Evolutionary conservation across 257 asterid genomes (phyloP), one percentile per base, ranked within the genome.

Genomic region (Fraxinus pennsylvanica): DNA sequence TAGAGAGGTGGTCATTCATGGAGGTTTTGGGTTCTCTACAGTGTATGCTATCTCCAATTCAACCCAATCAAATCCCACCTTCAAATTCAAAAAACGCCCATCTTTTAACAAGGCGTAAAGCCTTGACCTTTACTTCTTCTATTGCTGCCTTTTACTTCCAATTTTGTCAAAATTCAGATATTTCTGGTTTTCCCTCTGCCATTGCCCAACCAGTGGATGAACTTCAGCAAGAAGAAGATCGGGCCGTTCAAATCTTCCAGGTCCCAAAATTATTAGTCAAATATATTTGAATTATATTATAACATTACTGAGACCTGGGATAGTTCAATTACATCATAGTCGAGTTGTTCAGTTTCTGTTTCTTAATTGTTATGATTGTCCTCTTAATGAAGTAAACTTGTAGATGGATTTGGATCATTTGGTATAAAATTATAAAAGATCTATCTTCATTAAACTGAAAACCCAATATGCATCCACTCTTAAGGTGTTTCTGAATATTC

Each of bases 171-270:
- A 80, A 69, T 71, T 81, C 82, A 63, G 39, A 19, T 73, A 32
- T 78, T 29, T 72, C 86, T 84, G 68, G 83, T 30, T 73, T 47
- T 47, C 80, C 84, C 70, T 52, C 87, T 25, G 94, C 93, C 76
- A 61, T 84, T 68, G 94, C 91, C 69, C 85, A 83, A 72, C 83
- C 78, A 81, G 29, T 73, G 47, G 96, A 91, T 30, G 88, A 84
- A 63, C 78, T 77, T 72, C 88, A 93, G 69, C 86, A 72, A 75
- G 84, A 90, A 71, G 97, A 93, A 84, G 84, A 81, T 52, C 88
- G 92, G 54, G 66, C 83, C 22, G 90, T 87, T 77, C 91, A 82
- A 50, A 85, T 91, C 54, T 93, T 93, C 83, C 92, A 93, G 96
- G 98, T 91, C 76, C 68, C 68, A 21, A 61, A 22, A 21, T 25